These are phyloP conservation scores for Podila epicladia DNA, from an alignment of 192 early-diverging fungal genomes.

Conservation along the genomic window DNA sequence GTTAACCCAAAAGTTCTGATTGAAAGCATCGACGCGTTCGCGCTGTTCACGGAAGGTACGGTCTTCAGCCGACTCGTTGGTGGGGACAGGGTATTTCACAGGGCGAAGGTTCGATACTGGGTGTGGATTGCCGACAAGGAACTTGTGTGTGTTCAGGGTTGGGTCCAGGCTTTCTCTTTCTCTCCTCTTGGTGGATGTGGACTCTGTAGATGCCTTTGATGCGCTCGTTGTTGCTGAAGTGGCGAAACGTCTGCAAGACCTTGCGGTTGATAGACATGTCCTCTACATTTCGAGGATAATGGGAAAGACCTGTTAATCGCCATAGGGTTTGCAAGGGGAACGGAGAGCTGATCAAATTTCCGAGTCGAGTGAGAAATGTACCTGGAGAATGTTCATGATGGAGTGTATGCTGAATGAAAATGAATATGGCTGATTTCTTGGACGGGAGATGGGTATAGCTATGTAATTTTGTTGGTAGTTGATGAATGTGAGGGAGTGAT, in stretches of 20 bases:
- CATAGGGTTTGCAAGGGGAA: background rate
- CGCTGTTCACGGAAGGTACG: slow-evolving; percentile 53
- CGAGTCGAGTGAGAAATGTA: too few relatives aligned
- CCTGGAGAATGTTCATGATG: too few relatives aligned
- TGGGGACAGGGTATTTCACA: slow-evolving; percentile 58
- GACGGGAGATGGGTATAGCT: too few relatives aligned
- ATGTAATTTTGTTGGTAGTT: too few relatives aligned
- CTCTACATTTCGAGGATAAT: background rate
- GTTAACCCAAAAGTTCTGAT: slow-evolving; percentile 65
- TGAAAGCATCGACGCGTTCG: slow-evolving; percentile 60
- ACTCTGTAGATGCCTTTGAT: background rate
- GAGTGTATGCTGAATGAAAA: too few relatives aligned
- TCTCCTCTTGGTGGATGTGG: background rate
- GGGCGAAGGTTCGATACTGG: slow-evolving; percentile 64
- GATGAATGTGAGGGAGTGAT: too few relatives aligned
- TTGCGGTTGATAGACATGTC: background rate
- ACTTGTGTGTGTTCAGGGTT: slow-evolving; percentile 32
- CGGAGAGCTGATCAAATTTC: background rate
- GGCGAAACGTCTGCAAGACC: background rate
- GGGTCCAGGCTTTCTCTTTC: slow-evolving; percentile 41
- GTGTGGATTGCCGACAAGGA: slow-evolving; percentile 59
- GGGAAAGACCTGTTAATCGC: background rate
- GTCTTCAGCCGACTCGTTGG: slow-evolving; percentile 59
- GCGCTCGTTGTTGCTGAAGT: slow-evolving; percentile 11
- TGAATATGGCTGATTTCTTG: too few relatives aligned